phyloP scores from a whole-genome alignment of 805 yeast genomes.

The Vanderwaltozyma yarrowii region DNA sequence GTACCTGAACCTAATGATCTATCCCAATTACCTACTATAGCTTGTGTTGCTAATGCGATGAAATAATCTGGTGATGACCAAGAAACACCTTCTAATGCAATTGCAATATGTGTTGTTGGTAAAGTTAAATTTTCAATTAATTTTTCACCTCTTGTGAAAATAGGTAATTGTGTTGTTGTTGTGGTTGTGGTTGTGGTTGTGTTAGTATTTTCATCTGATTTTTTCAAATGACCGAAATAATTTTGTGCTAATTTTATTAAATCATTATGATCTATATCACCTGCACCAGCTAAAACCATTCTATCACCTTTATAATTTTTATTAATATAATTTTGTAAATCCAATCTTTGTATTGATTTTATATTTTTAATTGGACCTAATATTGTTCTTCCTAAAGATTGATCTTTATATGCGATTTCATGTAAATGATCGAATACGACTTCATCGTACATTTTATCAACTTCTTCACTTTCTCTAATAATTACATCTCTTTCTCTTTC shows the following conservation, averaged over 20 bases:
- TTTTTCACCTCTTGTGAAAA: constrained; percentile 77
- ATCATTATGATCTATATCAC: constrained; percentile 81
- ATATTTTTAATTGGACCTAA: constrained; percentile 90
- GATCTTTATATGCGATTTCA: constrained; percentile 80
- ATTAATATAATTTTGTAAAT: constrained; percentile 67
- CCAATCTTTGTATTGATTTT: constrained; percentile 63
- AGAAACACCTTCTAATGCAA: constrained; percentile 95
- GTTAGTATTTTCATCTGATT: constrained; percentile 25
- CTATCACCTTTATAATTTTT: constrained; percentile 91
- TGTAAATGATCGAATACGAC: constrained; percentile 96
- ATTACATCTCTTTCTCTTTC: constrained; percentile 96
- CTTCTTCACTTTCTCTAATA: constrained; percentile 93
- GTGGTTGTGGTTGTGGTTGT: not conserved
- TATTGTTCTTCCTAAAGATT: constrained; percentile 93
- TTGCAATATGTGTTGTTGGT: constrained; percentile 84
- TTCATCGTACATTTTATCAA: constrained; percentile 96
- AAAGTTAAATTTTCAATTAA: constrained; percentile 72
- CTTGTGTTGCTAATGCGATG: constrained; percentile 92
- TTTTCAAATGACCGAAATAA: constrained; percentile 59
- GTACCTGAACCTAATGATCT: constrained; percentile 79
- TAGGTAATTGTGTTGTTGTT: constrained; percentile 38
- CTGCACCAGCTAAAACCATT: constrained; percentile 97
- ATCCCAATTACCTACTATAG: constrained; percentile 96
- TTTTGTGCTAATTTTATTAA: constrained; percentile 67
- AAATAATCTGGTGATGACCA: constrained; percentile 96